Evolutionary conservation across 1,139 yeast genomes (phyloP), one percentile per base, ranked within the genome.

Genomic region (Kodamaea anthophila): DNA sequence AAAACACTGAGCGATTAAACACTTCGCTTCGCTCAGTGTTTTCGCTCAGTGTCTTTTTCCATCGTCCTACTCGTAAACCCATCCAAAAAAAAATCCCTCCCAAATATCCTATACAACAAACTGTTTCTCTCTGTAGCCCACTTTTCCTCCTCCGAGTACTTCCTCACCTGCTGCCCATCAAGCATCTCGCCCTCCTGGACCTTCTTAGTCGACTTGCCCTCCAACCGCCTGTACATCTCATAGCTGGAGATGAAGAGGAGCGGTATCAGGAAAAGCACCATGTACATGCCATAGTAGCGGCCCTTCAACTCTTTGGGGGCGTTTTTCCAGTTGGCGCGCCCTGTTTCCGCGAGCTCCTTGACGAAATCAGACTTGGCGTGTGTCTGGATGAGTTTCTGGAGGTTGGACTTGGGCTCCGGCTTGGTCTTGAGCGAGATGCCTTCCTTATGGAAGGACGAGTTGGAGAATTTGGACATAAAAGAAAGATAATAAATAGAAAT

Each of bases 1-100:
- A n/a, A n/a, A n/a, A n/a, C n/a, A n/a, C n/a, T n/a, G n/a, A n/a
- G n/a, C n/a, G n/a, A n/a, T n/a, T n/a, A 16, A 16, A 6, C 4
- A 10, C 12, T 9, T 10, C 23, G 8, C 23, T 21, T 21, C 13
- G 9, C 23, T 10, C 7, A 5, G 5, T 26, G 2, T 6, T 16
- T 16, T 16, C 8, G 6, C 9, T 9, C 8, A 16, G 6, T 16
- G 8, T 6, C 18, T 24, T 26, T 14, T 21, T 26, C 24, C 60
- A 65, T 59, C 4, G 72, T 63, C 35, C 52, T 59, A 39, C 70
- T 64, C 10, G 73, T 66, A 34, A 63, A 61, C 12, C 72, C 72
- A 34, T 66, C 72, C 32, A 64, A 49, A 39, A 60, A 66, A 46
- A 59, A 65, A 36, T 66, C 73, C 30, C 45, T 51, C 1, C 73